Percentiles rank a stretch among this genome's conserved stretches.
Conservation (phyloP, 2,329 filamentous ascomycete species). For the Penicillium carneum region DNA sequence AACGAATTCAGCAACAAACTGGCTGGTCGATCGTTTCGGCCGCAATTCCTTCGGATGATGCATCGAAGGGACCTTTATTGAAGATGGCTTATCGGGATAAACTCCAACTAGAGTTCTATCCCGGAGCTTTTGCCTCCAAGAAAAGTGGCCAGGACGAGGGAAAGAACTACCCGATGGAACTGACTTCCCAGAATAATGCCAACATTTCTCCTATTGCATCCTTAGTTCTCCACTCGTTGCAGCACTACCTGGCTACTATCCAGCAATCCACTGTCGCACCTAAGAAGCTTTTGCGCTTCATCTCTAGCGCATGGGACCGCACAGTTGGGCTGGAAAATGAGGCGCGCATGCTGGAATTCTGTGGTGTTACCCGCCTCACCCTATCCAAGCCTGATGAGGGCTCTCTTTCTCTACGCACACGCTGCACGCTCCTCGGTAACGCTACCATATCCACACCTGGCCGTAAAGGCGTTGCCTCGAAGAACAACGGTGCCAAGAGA, state of each 20-base stretch:
- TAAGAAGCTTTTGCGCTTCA: constrained; percentile 50
- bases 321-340: constrained; percentile 52
- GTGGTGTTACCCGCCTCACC: constrained; percentile 52
- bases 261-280: constrained; percentile 46
- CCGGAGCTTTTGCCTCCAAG: constrained; percentile 44
- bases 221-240: constrained; percentile 53
- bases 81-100: constrained; percentile 54
- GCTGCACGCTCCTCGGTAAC: constrained; percentile 50
- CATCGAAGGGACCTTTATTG: constrained; percentile 44
- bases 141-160: constrained; percentile 34
- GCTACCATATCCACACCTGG: constrained; percentile 23
- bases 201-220: constrained; percentile 48
- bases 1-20: constrained; percentile 50
- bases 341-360: constrained; percentile 54
- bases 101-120: constrained; percentile 54
- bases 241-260: constrained; percentile 47
- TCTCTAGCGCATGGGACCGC: constrained; percentile 54
- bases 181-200: constrained; percentile 40
- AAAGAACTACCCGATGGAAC: constrained; percentile 42
- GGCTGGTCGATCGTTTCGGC: constrained; percentile 56
- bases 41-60: constrained; percentile 34
- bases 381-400: constrained; percentile 40
- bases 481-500: constrained; percentile 32
- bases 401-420: constrained; percentile 42
- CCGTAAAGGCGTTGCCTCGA: constrained; percentile 19